phyloP scores from a whole-genome alignment of 1,284 basidiomycete genomes.

The Neotropicomus parvogracilis region DNA sequence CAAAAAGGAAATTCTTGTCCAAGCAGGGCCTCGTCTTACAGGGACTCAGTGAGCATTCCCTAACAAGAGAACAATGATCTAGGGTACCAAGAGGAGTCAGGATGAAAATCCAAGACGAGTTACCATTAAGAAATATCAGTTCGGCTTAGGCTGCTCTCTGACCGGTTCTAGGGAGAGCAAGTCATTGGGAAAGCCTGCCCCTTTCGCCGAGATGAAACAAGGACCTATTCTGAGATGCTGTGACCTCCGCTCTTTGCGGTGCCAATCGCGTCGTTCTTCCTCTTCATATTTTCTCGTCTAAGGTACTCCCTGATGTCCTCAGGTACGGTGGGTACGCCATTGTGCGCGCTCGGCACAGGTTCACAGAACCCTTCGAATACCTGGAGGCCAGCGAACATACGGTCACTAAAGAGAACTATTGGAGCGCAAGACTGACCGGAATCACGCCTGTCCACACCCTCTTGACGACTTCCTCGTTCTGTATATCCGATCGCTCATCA shows the following conservation, averaged over 20 bases:
- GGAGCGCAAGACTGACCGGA: slow-evolving; percentile 19
- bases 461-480: slow-evolving; percentile 12
- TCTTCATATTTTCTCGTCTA: slow-evolving; percentile 22
- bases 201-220: no score
- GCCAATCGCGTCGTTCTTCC: slow-evolving; percentile 22
- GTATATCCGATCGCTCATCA: slow-evolving; percentile 22
- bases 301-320: slow-evolving; percentile 23
- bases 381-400: slow-evolving; percentile 3
- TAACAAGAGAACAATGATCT: no score
- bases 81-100: no score
- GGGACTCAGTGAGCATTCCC: no score
- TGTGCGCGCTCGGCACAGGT: slow-evolving; percentile 24
- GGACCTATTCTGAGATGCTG: background rate
- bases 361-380: slow-evolving; percentile 29
- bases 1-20: no score
- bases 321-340: slow-evolving; percentile 17
- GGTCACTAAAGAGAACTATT: background rate
- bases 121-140: no score
- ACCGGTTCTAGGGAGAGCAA: no score
- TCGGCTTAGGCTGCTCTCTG: no score
- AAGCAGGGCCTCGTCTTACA: no score
- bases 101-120: no score
- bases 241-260: slow-evolving; percentile 16
- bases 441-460: slow-evolving; percentile 28
- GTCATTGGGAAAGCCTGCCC: no score